phyloP scores from a whole-genome alignment of 2,329 filamentous ascomycete genomes.

The Leptodontidium sp. region DNA sequence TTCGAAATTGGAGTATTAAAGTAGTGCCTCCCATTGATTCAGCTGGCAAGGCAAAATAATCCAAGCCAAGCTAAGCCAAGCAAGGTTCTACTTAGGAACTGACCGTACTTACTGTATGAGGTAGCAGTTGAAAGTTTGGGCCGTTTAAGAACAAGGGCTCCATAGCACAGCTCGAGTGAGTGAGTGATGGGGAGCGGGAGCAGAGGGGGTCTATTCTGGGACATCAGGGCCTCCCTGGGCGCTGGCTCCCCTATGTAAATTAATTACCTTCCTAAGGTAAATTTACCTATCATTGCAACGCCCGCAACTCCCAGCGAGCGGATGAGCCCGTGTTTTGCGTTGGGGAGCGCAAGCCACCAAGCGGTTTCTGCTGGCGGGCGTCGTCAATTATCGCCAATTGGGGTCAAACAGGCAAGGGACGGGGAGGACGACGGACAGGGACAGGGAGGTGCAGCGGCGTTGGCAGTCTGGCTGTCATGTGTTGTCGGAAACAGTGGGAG shows the following conservation, averaged over 20 bases:
- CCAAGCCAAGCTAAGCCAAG: neutral
- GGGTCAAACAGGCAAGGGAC: neutral
- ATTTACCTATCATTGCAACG: neutral
- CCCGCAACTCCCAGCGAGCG: neutral
- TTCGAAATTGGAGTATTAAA: too few relatives aligned
- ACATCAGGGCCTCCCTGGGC: neutral
- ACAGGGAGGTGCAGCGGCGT: neutral
- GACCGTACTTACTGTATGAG: too few relatives aligned
- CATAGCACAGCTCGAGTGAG: neutral
- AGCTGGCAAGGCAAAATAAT: neutral
- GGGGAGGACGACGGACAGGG: neutral
- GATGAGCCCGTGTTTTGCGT: slow-evolving; percentile 9
- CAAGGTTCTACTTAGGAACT: too few relatives aligned
- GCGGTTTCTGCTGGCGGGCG: neutral
- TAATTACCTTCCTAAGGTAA: too few relatives aligned
- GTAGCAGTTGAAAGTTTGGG: neutral
- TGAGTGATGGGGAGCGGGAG: neutral
- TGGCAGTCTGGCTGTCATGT: neutral
- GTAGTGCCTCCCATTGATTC: too few relatives aligned
- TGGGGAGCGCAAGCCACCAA: slow-evolving; percentile 11
- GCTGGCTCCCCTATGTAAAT: neutral
- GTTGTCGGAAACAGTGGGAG: too few relatives aligned
- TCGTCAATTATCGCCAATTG: slow-evolving; percentile 13
- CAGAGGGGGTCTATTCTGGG: neutral
- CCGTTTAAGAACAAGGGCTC: slow-evolving; percentile 2